phyloP scores from a whole-genome alignment of 768 basidiomycete genomes.

The Gloeostereum incarnatum region DNA sequence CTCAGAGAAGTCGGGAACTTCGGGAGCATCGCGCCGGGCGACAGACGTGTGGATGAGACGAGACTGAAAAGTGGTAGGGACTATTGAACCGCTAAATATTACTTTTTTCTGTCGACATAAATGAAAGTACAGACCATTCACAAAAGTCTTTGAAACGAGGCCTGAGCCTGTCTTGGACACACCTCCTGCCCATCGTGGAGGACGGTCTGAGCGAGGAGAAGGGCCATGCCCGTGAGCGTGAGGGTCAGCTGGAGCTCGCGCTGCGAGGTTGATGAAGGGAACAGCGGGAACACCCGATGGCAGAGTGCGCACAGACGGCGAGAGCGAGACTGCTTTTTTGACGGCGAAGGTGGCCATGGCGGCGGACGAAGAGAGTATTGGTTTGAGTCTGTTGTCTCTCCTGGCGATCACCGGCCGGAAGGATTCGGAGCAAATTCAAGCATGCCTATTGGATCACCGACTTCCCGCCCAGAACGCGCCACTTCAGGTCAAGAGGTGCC shows the following conservation, averaged over 20 bases:
- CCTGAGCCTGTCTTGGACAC: conserved; percentile 39
- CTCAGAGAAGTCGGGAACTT: conserved; percentile 82
- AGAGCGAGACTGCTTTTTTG: conserved; percentile 76
- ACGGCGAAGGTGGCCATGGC: conserved; percentile 63
- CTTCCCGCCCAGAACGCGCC: too few relatives aligned
- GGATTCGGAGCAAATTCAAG: too few relatives aligned
- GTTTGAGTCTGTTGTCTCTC: background rate
- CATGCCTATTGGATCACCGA: too few relatives aligned
- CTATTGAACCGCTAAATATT: conserved; percentile 33
- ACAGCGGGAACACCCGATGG: conserved; percentile 75
- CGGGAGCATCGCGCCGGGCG: conserved; percentile 55
- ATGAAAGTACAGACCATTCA: conserved; percentile 44
- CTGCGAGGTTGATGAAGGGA: conserved; percentile 65
- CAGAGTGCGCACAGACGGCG: conserved; percentile 73
- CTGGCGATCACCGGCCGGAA: too few relatives aligned
- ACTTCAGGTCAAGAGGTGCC: too few relatives aligned
- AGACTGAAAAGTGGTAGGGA: conserved; percentile 45
- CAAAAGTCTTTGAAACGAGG: conserved; percentile 55
- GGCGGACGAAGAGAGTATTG: background rate
- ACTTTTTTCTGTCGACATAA: background rate
- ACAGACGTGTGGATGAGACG: conserved; percentile 77
- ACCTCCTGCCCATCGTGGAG: conserved; percentile 57
- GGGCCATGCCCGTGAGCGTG: conserved; percentile 51
- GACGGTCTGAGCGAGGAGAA: conserved; percentile 49
- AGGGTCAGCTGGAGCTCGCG: conserved; percentile 48